phyloP scores from a whole-genome alignment of 2,329 filamentous ascomycete species.

The Colletotrichum tabaci region DNA sequence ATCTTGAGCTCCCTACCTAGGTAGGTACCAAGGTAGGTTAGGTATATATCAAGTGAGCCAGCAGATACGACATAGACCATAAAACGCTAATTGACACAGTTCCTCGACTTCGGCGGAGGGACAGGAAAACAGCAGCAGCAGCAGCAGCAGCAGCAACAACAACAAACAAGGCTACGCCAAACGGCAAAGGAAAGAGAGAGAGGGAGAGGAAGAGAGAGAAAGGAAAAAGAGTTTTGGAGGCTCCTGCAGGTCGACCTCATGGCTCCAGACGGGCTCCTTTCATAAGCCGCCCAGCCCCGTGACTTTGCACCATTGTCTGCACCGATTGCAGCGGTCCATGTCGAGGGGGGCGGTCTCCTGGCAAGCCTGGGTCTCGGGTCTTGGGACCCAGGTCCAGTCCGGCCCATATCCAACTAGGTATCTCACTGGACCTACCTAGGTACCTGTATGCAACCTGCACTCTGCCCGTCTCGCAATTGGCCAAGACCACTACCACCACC shows the following conservation, averaged over 20 bases:
- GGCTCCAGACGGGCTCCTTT: conserved; percentile 39
- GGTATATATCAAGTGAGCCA: conserved; percentile 12
- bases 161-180: conserved; percentile 19
- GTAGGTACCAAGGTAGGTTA: too few species aligned
- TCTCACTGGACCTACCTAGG: neutral
- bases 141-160: neutral
- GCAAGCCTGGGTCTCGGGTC: neutral
- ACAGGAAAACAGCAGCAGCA: conserved; percentile 5
- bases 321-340: conserved; percentile 14
- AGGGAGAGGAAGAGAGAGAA: conserved; percentile 1
- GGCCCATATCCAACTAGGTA: conserved; percentile 15
- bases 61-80: conserved; percentile 26
- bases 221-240: conserved; percentile 29
- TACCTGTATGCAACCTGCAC: conserved; percentile 19
- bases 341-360: neutral
- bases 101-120: neutral
- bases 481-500: conserved; percentile 11
- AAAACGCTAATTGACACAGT: conserved; percentile 9
- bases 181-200: conserved; percentile 1
- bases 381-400: conserved; percentile 29
- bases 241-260: conserved; percentile 37
- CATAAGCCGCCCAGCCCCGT: conserved; percentile 43
- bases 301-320: conserved; percentile 37
- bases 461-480: conserved; percentile 23
- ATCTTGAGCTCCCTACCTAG: conserved; percentile 52